Conservation (phyloP, 305 asterid species). For the Fraxinus sp. region DNA sequence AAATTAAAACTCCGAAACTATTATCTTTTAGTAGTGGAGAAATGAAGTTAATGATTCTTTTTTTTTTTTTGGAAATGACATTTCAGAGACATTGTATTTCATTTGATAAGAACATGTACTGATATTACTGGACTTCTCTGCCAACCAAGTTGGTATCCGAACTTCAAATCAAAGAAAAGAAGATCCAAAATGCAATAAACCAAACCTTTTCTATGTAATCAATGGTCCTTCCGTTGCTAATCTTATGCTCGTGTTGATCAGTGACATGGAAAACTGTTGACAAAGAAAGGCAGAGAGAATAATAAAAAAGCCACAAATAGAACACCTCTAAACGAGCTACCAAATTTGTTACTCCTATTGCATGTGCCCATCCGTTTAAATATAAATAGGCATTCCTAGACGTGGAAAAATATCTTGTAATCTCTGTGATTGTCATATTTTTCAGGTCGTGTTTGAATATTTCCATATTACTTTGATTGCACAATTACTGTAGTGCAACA, state of each 20-base stretch:
- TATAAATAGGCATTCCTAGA: neutral
- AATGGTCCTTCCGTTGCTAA: constrained; percentile 60
- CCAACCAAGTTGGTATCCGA: constrained; percentile 2
- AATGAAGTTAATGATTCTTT: neutral
- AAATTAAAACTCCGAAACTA: neutral
- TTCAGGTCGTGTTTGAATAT: neutral
- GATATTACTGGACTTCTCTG: neutral
- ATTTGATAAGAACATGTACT: neutral
- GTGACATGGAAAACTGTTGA: constrained; percentile 85
- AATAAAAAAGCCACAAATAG: neutral
- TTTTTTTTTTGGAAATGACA: neutral
- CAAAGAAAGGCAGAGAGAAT: constrained; percentile 19
- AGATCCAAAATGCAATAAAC: constrained; percentile 2
- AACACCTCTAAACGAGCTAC: neutral
- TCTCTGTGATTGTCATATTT: neutral
- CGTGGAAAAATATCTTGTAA: neutral
- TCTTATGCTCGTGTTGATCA: constrained; percentile 80
- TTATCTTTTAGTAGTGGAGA: neutral
- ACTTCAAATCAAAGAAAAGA: constrained; percentile 11
- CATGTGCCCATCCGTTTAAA: constrained; percentile 7
- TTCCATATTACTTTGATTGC: neutral
- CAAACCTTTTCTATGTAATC: constrained; percentile 81
- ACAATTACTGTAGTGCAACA: neutral
- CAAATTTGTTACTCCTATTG: constrained; percentile 12
- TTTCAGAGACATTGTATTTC: neutral